A percentile compares a stretch with the other conserved stretches of the same genome.
Evolutionary conservation across 2,329 filamentous ascomycete species (phyloP).

Genomic region (Penicillium sp.): DNA sequence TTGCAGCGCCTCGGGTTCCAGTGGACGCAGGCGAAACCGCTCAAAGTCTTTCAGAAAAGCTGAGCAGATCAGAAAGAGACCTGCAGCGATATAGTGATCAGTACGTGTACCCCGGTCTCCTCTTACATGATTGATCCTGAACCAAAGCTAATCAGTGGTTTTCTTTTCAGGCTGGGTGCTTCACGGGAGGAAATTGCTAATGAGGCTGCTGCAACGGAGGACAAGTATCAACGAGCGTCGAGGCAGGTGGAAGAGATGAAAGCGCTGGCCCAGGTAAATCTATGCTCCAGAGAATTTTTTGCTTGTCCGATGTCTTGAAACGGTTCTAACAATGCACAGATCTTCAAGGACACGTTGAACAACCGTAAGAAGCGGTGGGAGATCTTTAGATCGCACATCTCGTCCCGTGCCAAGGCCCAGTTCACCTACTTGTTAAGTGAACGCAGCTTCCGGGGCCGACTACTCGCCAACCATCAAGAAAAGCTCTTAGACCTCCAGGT

Average conservation of each 20-base stretch:
- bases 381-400: constrained; percentile 80
- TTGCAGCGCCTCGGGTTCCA: constrained; percentile 58
- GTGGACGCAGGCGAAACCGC: constrained; percentile 67
- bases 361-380: constrained; percentile 75
- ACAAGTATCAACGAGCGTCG: constrained; percentile 39
- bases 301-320: neutral
- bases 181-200: constrained; percentile 65
- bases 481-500: constrained; percentile 77
- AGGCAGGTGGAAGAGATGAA: constrained; percentile 41
- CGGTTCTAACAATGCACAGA: constrained; percentile 35
- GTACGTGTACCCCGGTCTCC: constrained; percentile 27
- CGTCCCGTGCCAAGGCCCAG: constrained; percentile 77
- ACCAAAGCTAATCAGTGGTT: constrained; percentile 25
- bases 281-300: neutral
- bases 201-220: constrained; percentile 40
- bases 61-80: constrained; percentile 58
- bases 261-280: constrained; percentile 42
- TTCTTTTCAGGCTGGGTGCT: constrained; percentile 55
- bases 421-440: constrained; percentile 90
- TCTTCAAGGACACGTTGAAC: constrained; percentile 61
- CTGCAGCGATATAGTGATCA: constrained; percentile 59
- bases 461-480: constrained; percentile 75
- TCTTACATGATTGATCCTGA: no score
- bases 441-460: constrained; percentile 79
- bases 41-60: constrained; percentile 50